A percentile compares a stretch with the other conserved stretches of the same genome.
phyloP scores from a whole-genome alignment of 345 rosid species.

The Kandelia obovata region DNA sequence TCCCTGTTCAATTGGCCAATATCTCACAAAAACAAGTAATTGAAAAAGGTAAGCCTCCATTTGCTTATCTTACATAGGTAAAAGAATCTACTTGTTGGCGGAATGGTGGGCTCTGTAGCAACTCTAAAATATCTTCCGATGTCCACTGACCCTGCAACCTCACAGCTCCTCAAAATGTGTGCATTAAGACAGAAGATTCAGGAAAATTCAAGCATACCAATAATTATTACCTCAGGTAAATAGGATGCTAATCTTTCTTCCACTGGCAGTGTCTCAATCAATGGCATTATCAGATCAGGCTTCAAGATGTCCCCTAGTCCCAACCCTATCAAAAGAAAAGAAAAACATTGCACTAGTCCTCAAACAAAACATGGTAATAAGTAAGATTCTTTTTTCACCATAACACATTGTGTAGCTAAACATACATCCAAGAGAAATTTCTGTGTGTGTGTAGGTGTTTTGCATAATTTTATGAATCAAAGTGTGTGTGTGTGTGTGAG shows the following conservation, averaged over 20 bases:
- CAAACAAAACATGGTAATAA: no score
- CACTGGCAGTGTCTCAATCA: constrained; percentile 63
- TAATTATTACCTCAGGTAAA: constrained; percentile 73
- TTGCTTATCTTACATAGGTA: constrained; percentile 79
- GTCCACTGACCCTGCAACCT: constrained; percentile 67
- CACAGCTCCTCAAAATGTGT: constrained; percentile 16
- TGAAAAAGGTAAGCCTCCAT: constrained; percentile 8
- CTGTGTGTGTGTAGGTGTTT: no score
- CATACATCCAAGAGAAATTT: no score
- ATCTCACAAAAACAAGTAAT: constrained; percentile 8
- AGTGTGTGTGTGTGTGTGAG: no score
- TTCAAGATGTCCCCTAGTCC: constrained; percentile 81
- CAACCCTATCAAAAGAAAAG: constrained; percentile 47
- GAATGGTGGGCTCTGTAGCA: constrained; percentile 87
- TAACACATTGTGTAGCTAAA: no score
- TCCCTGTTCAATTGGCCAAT: neutral
- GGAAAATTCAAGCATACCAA: constrained; percentile 7
- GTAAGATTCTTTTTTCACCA: no score
- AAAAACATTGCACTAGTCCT: neutral
- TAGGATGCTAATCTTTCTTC: constrained; percentile 60
- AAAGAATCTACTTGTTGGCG: constrained; percentile 98
- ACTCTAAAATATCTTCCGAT: constrained; percentile 71
- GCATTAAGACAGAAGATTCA: neutral
- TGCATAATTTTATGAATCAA: no score
- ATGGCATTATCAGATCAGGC: constrained; percentile 89